Conservation (phyloP, 2,329 filamentous ascomycete species). For the Colletotrichum lupini region DNA sequence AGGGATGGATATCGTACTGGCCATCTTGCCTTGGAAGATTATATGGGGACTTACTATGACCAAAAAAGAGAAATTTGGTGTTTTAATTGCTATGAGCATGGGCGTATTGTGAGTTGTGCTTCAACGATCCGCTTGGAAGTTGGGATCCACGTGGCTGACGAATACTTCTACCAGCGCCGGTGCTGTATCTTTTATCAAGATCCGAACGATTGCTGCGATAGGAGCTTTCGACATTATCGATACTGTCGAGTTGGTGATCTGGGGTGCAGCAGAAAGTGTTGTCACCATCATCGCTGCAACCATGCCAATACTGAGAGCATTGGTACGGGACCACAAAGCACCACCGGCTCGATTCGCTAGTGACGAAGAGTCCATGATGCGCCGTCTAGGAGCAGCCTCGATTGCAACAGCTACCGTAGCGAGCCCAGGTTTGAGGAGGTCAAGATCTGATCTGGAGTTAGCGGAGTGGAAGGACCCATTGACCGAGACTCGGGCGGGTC, state of each 20-base stretch:
- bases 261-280: slow-evolving; percentile 43
- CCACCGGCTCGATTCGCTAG: slow-evolving; percentile 11
- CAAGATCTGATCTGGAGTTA: slow-evolving; percentile 14
- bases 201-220: slow-evolving; percentile 40
- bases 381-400: neutral
- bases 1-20: slow-evolving; percentile 52
- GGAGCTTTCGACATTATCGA: slow-evolving; percentile 37
- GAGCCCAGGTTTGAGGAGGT: neutral
- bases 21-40: slow-evolving; percentile 53
- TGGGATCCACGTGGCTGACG: neutral
- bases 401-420: neutral
- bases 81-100: slow-evolving; percentile 53
- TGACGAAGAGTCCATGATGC: slow-evolving; percentile 27
- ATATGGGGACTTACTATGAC: slow-evolving; percentile 53
- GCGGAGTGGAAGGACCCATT: neutral
- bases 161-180: slow-evolving; percentile 41
- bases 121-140: neutral
- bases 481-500: neutral
- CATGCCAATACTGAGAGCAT: slow-evolving; percentile 45
- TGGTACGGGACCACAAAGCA: slow-evolving; percentile 36
- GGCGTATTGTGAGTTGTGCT: slow-evolving; percentile 49
- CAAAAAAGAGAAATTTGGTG: slow-evolving; percentile 52
- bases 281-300: slow-evolving; percentile 47
- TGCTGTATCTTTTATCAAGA: slow-evolving; percentile 45
- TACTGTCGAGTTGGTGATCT: slow-evolving; percentile 41